Base-by-base conservation (phyloP, 768 basidiomycete species). In the Cytidiella melzeri region DNA sequence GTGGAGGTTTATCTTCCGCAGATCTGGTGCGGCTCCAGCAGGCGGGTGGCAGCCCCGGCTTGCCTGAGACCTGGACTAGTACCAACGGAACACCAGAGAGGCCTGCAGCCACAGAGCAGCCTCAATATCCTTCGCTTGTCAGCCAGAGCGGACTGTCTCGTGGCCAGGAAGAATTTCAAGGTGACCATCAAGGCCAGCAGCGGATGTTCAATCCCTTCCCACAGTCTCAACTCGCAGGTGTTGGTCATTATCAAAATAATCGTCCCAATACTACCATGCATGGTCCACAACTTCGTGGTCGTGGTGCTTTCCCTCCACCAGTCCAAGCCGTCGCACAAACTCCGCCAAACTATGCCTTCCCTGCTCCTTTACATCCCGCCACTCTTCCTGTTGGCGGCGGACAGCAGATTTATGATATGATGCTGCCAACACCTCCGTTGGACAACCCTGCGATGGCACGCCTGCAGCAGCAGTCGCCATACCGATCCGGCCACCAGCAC, bases 1-100 rank as follows among this genome's bases (percentile, higher is more conserved):
- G 83, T 52, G 87, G 87, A 38, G 85, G 84, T 24, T 68, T 89
- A 41, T 86, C 87, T 5, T 74, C 68, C 43, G 82, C 84, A 41
- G 87, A 90, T 56, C 71, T 89, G 48, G 80, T 81, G 55, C 84
- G 86, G 58, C 70, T 90, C 48, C 84, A 86, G 63, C 83, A 86
- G 59, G 80, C 73, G 24, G 83, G 78, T 43, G 58, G 59, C 34
- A 67, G 65, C 53, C 64, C 64, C 12, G 59, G 57, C 19, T 57
- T 57, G 28, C 45, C 51, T 5, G 56, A 65, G 36, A 50, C 59
- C n/a, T 64, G 64, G 61, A 47, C 56, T 9, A 52, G 59, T 11
- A 56, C 61, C 13, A 55, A 61, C 42, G 63, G 61, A 15, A 61
- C 57, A 20, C 58, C 64, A 25, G 67, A 66, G 40, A 55, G 62